Conservation (phyloP, 2,329 filamentous ascomycete species). For the Pleurostoma richardsiae region DNA sequence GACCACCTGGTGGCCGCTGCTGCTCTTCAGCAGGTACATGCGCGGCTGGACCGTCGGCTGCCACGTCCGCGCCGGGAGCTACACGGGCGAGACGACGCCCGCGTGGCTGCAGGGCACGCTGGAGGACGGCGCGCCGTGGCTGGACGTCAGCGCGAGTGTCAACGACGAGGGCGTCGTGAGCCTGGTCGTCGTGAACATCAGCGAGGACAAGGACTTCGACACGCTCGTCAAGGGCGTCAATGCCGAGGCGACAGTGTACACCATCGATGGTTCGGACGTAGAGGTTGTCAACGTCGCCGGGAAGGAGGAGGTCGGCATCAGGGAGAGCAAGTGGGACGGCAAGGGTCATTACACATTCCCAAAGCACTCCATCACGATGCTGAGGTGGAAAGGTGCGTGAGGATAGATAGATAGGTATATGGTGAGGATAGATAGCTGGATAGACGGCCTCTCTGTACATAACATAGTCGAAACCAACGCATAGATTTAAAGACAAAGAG, state of each 20-base stretch:
- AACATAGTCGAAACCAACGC: no score
- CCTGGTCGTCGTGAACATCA: conserved; percentile 70
- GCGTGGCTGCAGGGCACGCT: conserved; percentile 60
- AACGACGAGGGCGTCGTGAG: conserved; percentile 55
- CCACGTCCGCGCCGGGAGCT: conserved; percentile 59
- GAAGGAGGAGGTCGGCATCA: conserved; percentile 50
- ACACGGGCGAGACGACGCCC: conserved; percentile 62
- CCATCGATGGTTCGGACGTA: conserved; percentile 53
- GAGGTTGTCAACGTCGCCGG: conserved; percentile 57
- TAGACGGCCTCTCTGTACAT: no score
- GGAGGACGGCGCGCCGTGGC: conserved; percentile 59
- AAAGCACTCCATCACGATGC: conserved; percentile 65
- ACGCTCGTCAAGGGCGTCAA: conserved; percentile 53
- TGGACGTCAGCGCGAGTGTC: conserved; percentile 62
- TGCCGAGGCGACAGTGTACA: conserved; percentile 54
- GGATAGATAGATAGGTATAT: no score
- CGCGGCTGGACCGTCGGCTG: conserved; percentile 63
- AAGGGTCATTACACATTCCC: conserved; percentile 59
- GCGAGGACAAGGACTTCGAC: conserved; percentile 53
- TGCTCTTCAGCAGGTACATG: conserved; percentile 69
- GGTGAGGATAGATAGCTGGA: no score
- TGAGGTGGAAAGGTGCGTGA: conserved; percentile 39
- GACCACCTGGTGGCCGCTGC: conserved; percentile 70
- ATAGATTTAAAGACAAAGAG: no score
- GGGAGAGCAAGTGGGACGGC: conserved; percentile 57